Percentiles rank a stretch among this genome's conserved stretches.
Evolutionary conservation across 345 rosid species (phyloP).

Genomic region (Anacardium occidentale): DNA sequence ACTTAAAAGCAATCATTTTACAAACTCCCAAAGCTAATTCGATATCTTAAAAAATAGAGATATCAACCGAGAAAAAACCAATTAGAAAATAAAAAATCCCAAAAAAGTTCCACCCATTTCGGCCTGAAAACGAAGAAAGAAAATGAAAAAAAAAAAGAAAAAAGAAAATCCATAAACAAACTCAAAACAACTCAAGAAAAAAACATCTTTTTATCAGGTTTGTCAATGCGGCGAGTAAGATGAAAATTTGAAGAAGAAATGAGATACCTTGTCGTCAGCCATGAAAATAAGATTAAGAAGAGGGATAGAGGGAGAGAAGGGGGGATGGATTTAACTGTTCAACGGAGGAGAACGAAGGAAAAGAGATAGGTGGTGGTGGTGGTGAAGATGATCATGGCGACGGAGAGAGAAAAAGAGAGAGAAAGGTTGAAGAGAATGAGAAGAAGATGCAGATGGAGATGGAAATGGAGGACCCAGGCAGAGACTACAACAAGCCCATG

Average conservation of each 20-base stretch:
- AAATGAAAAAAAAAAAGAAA: neutral
- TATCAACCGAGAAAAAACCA: neutral
- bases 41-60: neutral
- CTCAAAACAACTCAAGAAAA: neutral
- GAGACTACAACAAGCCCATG: conserved; percentile 55
- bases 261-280: conserved; percentile 75
- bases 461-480: conserved; percentile 24
- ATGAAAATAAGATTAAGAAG: conserved; percentile 21
- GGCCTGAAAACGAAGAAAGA: neutral
- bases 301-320: conserved; percentile 5
- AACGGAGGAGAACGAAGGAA: neutral
- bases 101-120: neutral
- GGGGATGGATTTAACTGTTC: conserved; percentile 4
- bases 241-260: neutral
- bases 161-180: neutral
- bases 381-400: neutral
- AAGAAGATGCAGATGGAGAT: conserved; percentile 18
- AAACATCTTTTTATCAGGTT: neutral
- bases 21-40: conserved; percentile 12
- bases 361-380: neutral
- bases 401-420: neutral
- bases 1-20: conserved; percentile 5
- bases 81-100: neutral
- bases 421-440: conserved; percentile 23
- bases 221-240: no score